A percentile compares a stretch with the other conserved stretches of the same genome.
phyloP scores from a whole-genome alignment of 352 stramenopile genomes.

The Stramenopiles sp. region DNA sequence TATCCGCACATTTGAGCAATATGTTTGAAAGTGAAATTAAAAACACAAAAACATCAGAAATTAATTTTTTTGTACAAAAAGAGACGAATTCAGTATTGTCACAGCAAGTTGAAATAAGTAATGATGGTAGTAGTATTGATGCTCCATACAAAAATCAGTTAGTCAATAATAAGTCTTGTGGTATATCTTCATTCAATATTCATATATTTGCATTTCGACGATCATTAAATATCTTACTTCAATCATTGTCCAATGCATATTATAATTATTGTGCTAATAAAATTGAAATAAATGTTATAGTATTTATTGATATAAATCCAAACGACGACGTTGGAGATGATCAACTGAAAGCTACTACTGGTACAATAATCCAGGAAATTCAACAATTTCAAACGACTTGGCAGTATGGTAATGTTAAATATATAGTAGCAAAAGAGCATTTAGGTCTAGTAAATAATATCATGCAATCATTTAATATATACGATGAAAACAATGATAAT shows the following conservation, averaged over 20 bases:
- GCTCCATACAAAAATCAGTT: not conserved
- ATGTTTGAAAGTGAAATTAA: not conserved
- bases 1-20: not conserved
- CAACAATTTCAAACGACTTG: not conserved
- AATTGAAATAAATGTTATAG: not conserved
- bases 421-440: not conserved
- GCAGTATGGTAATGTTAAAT: not conserved
- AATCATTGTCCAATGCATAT: not conserved
- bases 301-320: not conserved
- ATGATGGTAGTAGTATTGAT: not conserved
- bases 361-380: not conserved
- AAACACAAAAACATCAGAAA: not conserved
- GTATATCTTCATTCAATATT: not conserved
- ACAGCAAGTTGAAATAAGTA: not conserved
- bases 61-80: not conserved
- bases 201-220: not conserved
- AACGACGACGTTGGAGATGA: not conserved
- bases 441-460: not conserved
- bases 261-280: not conserved
- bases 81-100: not conserved
- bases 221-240: not conserved
- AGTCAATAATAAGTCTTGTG: not conserved
- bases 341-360: not conserved
- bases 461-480: not conserved
- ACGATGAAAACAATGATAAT: too few species aligned